Evolutionary conservation across 2,329 filamentous ascomycete species (phyloP).

Genomic region (Chrysosporium queenslandicum): DNA sequence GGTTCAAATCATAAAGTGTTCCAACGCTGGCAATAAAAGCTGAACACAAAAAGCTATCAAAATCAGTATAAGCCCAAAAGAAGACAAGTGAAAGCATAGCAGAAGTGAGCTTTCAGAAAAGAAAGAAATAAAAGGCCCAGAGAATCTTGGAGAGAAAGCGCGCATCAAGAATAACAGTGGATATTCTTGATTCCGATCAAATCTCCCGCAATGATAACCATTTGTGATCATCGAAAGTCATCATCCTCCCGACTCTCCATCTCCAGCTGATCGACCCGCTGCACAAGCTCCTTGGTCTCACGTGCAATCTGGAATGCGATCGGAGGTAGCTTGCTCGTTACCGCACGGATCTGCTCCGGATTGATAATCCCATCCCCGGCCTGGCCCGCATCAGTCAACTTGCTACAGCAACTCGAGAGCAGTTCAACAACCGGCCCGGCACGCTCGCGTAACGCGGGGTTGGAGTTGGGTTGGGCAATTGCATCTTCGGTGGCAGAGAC

Average conservation of each 20-base stretch:
- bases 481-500: slow-evolving; percentile 54
- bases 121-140: neutral
- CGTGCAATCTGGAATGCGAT: slow-evolving; percentile 80
- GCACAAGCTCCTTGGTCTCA: slow-evolving; percentile 65
- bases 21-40: neutral
- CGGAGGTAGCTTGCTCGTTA: slow-evolving; percentile 63
- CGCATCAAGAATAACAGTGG: too few relatives aligned
- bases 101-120: neutral
- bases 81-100: neutral
- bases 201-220: neutral
- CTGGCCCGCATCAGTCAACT: slow-evolving; percentile 54
- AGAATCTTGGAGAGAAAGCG: too few relatives aligned
- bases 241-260: slow-evolving; percentile 31
- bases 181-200: neutral
- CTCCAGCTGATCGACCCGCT: slow-evolving; percentile 37
- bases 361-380: slow-evolving; percentile 52
- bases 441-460: slow-evolving; percentile 41
- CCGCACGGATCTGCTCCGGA: slow-evolving; percentile 42
- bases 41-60: neutral
- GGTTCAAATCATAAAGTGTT: slow-evolving; percentile 4
- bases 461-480: slow-evolving; percentile 40
- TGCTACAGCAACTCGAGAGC: slow-evolving; percentile 54
- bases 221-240: slow-evolving; percentile 28
- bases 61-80: neutral
- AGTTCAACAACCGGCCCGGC: slow-evolving; percentile 33